Conservation (phyloP, 352 stramenopile genomes). For the Phytophthora citricola region DNA sequence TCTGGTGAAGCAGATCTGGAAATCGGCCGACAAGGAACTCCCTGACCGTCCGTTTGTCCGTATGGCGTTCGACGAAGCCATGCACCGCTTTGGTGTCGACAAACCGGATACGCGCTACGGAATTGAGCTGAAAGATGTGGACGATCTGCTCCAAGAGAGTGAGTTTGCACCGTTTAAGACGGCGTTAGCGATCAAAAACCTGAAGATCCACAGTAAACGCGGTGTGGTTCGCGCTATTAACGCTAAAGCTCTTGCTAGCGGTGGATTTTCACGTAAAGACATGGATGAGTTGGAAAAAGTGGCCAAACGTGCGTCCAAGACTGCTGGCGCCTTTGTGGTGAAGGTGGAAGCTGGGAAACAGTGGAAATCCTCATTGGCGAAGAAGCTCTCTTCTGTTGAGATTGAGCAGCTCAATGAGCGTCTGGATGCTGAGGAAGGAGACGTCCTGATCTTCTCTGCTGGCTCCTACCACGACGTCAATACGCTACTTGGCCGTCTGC, state of each 20-base stretch:
- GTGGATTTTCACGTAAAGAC: conserved; percentile 80
- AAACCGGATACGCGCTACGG: conserved; percentile 87
- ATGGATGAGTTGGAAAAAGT: conserved; percentile 64
- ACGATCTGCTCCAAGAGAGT: conserved; percentile 43
- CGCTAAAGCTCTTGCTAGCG: conserved; percentile 55
- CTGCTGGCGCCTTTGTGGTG: conserved; percentile 52
- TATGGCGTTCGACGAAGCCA: conserved; percentile 80
- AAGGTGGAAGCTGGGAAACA: conserved; percentile 63
- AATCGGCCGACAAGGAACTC: conserved; percentile 53
- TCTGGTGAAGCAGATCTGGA: conserved; percentile 76
- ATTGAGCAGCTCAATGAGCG: conserved; percentile 54
- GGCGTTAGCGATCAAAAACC: conserved; percentile 26
- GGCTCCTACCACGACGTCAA: conserved; percentile 68
- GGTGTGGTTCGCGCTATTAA: conserved; percentile 76
- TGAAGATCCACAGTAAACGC: conserved; percentile 35
- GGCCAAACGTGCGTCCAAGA: conserved; percentile 54
- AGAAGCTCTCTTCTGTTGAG: conserved; percentile 59
- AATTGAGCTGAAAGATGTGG: conserved; percentile 71
- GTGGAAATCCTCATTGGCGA: conserved; percentile 79
- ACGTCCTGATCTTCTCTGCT: conserved; percentile 72
- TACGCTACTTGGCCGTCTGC: conserved; percentile 68
- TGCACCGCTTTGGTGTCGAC: conserved; percentile 86
- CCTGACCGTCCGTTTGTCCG: conserved; percentile 50
- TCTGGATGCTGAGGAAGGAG: conserved; percentile 63
- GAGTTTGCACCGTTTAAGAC: conserved; percentile 59